phyloP scores from a whole-genome alignment of 768 basidiomycete species.

The Lepiota venenata region DNA sequence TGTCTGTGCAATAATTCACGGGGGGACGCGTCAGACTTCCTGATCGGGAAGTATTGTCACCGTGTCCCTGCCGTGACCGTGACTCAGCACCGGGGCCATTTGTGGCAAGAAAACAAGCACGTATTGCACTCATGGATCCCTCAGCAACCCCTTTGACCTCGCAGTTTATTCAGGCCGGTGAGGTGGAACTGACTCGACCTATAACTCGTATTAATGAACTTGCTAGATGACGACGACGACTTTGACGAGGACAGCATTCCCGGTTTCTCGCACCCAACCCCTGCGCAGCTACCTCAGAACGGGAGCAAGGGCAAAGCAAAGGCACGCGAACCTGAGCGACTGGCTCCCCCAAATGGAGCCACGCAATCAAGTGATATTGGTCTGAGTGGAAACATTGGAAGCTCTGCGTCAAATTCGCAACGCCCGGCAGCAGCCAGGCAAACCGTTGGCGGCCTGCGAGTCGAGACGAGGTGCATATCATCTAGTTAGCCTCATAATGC shows the following conservation, averaged over 20 bases:
- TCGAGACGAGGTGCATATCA: conserved; percentile 76
- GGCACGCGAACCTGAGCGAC: conserved; percentile 52
- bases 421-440: conserved; percentile 47
- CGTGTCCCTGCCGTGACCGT: conserved; percentile 24
- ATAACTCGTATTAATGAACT: conserved; percentile 2
- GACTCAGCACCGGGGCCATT: conserved; percentile 19
- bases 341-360: conserved; percentile 38
- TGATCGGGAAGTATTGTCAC: conserved; percentile 29
- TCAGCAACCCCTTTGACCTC: conserved; percentile 52
- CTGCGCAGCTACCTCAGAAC: conserved; percentile 36
- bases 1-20: conserved; percentile 4
- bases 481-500: background rate
- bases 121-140: conserved; percentile 32
- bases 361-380: conserved; percentile 23
- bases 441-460: conserved; percentile 79
- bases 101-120: conserved; percentile 22
- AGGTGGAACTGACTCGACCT: background rate
- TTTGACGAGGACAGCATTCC: conserved; percentile 81
- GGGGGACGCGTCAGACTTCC: conserved; percentile 52
- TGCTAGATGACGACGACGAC: conserved; percentile 73
- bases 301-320: conserved; percentile 72
- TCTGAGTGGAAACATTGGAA: conserved; percentile 74
- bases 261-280: conserved; percentile 65
- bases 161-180: conserved; percentile 81
- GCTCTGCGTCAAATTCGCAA: conserved; percentile 34